These are phyloP conservation scores for Geosiphon pyriformis DNA, from an alignment of 192 early-diverging fungal species.

Conservation along the genomic window DNA sequence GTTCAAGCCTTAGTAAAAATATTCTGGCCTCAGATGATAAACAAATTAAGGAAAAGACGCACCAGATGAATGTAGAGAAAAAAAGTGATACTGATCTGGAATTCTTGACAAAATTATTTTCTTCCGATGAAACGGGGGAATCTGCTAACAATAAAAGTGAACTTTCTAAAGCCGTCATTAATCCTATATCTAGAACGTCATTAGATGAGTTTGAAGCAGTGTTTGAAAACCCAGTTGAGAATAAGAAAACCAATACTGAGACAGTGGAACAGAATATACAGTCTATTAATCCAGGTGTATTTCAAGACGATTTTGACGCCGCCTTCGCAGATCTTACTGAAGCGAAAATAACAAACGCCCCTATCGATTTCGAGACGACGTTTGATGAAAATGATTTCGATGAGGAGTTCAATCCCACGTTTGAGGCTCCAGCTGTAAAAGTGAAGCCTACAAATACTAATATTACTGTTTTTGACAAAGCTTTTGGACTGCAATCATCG, in stretches of 20 bases:
- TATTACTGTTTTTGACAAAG: slow-evolving; percentile 15
- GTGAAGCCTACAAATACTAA: neutral
- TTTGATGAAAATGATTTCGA: slow-evolving; percentile 19
- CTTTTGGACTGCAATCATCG: no score
- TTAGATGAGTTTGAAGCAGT: neutral
- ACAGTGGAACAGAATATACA: neutral
- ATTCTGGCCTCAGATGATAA: neutral
- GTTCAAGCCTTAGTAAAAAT: neutral
- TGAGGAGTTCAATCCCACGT: slow-evolving; percentile 13
- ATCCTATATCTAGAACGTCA: neutral
- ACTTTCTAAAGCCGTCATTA: neutral
- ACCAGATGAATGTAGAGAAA: neutral
- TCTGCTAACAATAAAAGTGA: no score
- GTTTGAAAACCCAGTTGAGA: neutral
- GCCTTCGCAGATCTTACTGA: slow-evolving; percentile 16
- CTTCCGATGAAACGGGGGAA: neutral
- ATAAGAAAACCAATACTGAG: no score
- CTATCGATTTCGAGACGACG: slow-evolving; percentile 17
- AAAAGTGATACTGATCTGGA: neutral
- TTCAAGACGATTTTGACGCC: slow-evolving; percentile 16
- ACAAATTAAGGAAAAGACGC: neutral
- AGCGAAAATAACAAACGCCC: slow-evolving; percentile 11
- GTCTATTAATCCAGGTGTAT: neutral
- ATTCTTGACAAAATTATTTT: neutral
- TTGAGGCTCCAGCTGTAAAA: slow-evolving; percentile 5